Evolutionary conservation across 1,284 basidiomycete species (phyloP).

Genomic region (Thelephora terrestris): DNA sequence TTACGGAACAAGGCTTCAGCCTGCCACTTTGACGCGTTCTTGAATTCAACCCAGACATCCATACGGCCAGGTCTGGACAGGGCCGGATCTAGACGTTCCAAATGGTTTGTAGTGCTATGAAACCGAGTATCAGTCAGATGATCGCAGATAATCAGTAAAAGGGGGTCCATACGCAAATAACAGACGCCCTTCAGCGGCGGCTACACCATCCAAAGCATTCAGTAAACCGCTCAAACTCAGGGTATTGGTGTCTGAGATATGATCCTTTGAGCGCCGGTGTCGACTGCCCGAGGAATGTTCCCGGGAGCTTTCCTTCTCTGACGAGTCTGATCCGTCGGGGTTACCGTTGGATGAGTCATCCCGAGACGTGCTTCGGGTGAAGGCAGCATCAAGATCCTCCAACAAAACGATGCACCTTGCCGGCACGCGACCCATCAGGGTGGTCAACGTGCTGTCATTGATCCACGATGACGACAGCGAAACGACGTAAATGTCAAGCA

Average conservation of each 20-base stretch:
- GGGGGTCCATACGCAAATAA: slow-evolving; percentile 60
- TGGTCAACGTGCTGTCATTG: slow-evolving; percentile 65
- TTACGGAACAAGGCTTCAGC: slow-evolving; percentile 75
- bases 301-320: slow-evolving; percentile 20
- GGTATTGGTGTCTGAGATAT: slow-evolving; percentile 68
- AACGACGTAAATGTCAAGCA: slow-evolving; percentile 73
- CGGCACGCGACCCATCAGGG: slow-evolving; percentile 74
- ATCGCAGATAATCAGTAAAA: background rate
- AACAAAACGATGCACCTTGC: slow-evolving; percentile 75
- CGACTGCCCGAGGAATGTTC: slow-evolving; percentile 24
- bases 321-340: slow-evolving; percentile 25
- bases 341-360: slow-evolving; percentile 38
- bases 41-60: slow-evolving; percentile 86
- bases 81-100: slow-evolving; percentile 76
- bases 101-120: slow-evolving; percentile 67
- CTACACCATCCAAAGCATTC: slow-evolving; percentile 81
- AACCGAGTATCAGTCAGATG: slow-evolving; percentile 3
- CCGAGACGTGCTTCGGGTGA: slow-evolving; percentile 60
- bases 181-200: slow-evolving; percentile 72
- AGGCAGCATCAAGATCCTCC: slow-evolving; percentile 78
- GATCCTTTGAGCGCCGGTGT: slow-evolving; percentile 41
- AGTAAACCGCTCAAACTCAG: slow-evolving; percentile 72
- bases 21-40: slow-evolving; percentile 73
- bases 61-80: slow-evolving; percentile 79
- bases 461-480: slow-evolving; percentile 71